Evolutionary conservation across 2,329 filamentous ascomycete species (phyloP).

Genomic region (Aspergillus calidoustus): DNA sequence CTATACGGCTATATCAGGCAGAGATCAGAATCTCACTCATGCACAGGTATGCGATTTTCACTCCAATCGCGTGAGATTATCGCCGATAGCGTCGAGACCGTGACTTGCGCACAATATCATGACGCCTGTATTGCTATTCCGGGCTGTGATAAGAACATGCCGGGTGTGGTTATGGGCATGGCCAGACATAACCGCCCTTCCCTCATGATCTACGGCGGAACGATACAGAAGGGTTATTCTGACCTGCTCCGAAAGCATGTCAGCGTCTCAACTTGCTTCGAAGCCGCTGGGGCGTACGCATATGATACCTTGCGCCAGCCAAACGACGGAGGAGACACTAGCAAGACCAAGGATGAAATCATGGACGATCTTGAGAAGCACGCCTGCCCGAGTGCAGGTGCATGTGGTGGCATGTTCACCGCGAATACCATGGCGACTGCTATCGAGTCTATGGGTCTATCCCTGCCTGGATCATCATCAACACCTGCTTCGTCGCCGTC

Average conservation of each 20-base stretch:
- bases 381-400: slow-evolving; percentile 77
- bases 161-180: slow-evolving; percentile 87
- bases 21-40: slow-evolving; percentile 20
- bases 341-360: slow-evolving; percentile 75
- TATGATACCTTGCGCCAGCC: slow-evolving; percentile 76
- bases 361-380: slow-evolving; percentile 81
- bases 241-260: slow-evolving; percentile 74
- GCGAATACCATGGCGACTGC: slow-evolving; percentile 93
- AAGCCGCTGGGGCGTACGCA: slow-evolving; percentile 79
- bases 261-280: slow-evolving; percentile 88
- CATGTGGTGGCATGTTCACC: slow-evolving; percentile 92
- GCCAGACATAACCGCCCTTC: slow-evolving; percentile 89
- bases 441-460: slow-evolving; percentile 86
- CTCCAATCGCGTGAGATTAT: slow-evolving; percentile 91
- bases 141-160: slow-evolving; percentile 98
- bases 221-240: slow-evolving; percentile 86
- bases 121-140: slow-evolving; percentile 93
- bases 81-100: slow-evolving; percentile 90
- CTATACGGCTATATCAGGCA: neutral
- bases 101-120: slow-evolving; percentile 89
- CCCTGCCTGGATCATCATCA: slow-evolving; percentile 80
- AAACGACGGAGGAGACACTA: slow-evolving; percentile 64
- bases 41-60: slow-evolving; percentile 87
- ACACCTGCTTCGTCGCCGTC: slow-evolving; percentile 80
- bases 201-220: slow-evolving; percentile 93